Conservation (phyloP, 192 early-diverging fungal genomes). For the Gonapodya prolifera region DNA sequence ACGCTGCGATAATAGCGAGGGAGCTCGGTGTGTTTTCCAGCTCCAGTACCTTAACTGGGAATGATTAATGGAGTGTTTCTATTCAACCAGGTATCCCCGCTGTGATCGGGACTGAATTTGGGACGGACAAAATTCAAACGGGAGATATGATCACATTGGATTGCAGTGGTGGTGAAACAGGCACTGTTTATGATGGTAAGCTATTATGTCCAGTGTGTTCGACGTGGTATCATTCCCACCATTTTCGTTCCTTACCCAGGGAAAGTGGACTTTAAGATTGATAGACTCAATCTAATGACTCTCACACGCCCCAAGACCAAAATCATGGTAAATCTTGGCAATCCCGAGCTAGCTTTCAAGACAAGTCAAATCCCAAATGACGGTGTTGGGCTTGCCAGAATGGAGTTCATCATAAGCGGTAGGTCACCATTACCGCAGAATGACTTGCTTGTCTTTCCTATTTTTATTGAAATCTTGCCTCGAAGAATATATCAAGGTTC, state of each 20-base stretch:
- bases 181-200: not conserved
- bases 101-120: constrained; percentile 24
- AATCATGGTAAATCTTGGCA: constrained; percentile 13
- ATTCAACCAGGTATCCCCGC: constrained; percentile 23
- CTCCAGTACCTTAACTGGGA: no score
- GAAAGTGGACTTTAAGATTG: constrained; percentile 5
- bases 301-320: constrained; percentile 5
- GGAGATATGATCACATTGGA: constrained; percentile 24
- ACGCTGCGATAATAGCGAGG: constrained; percentile 27
- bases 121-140: constrained; percentile 22
- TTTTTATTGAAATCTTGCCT: not conserved
- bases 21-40: no score
- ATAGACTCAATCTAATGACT: constrained; percentile 3
- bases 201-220: not conserved
- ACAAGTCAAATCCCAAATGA: not conserved
- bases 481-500: constrained; percentile 14
- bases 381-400: constrained; percentile 12
- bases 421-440: not conserved
- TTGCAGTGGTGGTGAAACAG: constrained; percentile 9
- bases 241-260: not conserved
- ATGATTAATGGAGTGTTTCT: no score
- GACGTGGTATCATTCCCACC: not conserved
- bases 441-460: no score
- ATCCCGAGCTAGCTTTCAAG: constrained; percentile 10
- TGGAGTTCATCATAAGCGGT: constrained; percentile 15